Evolutionary conservation across 169 alveolate genomes (phyloP).

Genomic region (Plasmodium reichenowi): DNA sequence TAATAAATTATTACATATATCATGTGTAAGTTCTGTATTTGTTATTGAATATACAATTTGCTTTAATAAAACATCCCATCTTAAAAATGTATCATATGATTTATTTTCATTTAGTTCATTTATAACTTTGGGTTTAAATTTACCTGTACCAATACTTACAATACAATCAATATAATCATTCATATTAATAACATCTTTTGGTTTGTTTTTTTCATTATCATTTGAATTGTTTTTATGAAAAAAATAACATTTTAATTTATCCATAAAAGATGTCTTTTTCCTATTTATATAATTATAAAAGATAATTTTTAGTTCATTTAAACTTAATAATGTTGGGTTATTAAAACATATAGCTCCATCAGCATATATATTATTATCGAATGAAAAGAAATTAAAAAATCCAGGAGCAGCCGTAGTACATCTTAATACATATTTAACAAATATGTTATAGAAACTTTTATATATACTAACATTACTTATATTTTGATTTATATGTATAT

Average conservation of each 20-base stretch:
- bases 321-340: constrained; percentile 90
- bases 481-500: constrained; percentile 58
- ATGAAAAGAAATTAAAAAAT: constrained; percentile 84
- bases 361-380: constrained; percentile 83
- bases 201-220: constrained; percentile 13
- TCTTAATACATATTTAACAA: constrained; percentile 84
- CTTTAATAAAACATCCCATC: constrained; percentile 82
- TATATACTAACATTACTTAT: constrained; percentile 47
- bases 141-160: constrained; percentile 90
- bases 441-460: constrained; percentile 79
- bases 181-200: constrained; percentile 41
- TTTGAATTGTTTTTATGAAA: not conserved
- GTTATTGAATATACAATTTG: constrained; percentile 84
- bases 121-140: constrained; percentile 59
- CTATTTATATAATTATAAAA: constrained; percentile 79
- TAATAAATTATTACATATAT: constrained; percentile 75
- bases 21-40: constrained; percentile 83
- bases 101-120: constrained; percentile 47
- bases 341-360: constrained; percentile 91
- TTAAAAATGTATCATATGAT: constrained; percentile 60
- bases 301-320: constrained; percentile 85
- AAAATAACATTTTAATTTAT: constrained; percentile 28
- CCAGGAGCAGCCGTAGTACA: constrained; percentile 93
- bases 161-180: constrained; percentile 81
- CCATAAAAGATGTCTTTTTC: constrained; percentile 13